These are phyloP conservation scores for Apiospora sp. DNA, from an alignment of 2,329 filamentous ascomycete genomes.

Conservation along the genomic window DNA sequence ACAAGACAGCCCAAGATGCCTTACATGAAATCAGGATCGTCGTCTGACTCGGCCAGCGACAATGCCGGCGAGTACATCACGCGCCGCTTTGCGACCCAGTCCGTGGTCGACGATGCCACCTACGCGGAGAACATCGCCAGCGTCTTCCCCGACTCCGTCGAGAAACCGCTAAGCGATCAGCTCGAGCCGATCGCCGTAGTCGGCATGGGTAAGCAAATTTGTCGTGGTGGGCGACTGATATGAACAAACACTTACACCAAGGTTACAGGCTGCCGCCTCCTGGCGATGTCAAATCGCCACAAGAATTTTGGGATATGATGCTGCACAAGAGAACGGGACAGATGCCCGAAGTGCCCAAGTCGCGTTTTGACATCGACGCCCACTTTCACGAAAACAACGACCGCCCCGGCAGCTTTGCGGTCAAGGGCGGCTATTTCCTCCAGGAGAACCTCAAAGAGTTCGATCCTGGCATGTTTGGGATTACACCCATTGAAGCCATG, in stretches of 20 bases:
- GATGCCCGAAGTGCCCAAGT: slow-evolving; percentile 31
- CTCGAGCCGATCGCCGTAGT: slow-evolving; percentile 34
- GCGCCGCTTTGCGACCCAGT: neutral
- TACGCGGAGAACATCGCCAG: slow-evolving; percentile 10
- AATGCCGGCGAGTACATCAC: no score
- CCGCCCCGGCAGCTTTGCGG: slow-evolving; percentile 33
- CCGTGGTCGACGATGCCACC: neutral
- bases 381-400: slow-evolving; percentile 31
- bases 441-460: slow-evolving; percentile 34
- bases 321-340: slow-evolving; percentile 30
- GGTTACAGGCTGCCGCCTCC: slow-evolving; percentile 34
- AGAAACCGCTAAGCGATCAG: slow-evolving; percentile 23
- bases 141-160: neutral
- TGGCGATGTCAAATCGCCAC: slow-evolving; percentile 31
- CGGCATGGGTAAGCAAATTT: slow-evolving; percentile 31
- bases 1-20: neutral
- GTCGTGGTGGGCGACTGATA: neutral
- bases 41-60: neutral
- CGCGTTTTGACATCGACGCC: slow-evolving; percentile 34
- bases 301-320: slow-evolving; percentile 32
- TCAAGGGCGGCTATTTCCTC: slow-evolving; percentile 38
- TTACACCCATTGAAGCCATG: slow-evolving; percentile 36
- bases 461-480: slow-evolving; percentile 48
- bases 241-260: neutral
- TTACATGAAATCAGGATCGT: neutral